Evolutionary conservation across 2,329 filamentous ascomycete genomes (phyloP).

Genomic region (Paecilomyces sp.): DNA sequence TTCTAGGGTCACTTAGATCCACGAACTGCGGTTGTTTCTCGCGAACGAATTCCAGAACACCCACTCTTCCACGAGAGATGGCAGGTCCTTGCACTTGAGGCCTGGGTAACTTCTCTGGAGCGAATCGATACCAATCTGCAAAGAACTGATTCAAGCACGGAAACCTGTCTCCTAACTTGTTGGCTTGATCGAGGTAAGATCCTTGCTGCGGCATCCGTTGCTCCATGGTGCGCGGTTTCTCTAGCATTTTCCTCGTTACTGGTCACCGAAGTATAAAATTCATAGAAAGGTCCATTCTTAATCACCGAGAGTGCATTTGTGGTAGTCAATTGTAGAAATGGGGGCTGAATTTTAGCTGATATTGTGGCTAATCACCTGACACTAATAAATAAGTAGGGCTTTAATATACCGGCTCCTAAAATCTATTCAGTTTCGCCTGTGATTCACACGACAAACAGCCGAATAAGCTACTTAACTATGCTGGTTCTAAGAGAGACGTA

Average conservation of each 20-base stretch:
- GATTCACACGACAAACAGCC: no score
- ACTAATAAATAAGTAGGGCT: background rate
- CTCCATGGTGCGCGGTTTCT: no score
- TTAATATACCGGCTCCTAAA: background rate
- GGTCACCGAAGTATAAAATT: background rate
- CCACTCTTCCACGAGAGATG: background rate
- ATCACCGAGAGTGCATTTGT: no score
- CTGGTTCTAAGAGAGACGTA: no score
- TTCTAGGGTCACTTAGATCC: background rate
- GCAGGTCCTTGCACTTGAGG: background rate
- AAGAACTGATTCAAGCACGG: background rate
- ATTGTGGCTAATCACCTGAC: background rate
- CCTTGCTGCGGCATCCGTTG: background rate
- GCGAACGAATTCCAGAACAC: background rate
- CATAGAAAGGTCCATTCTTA: background rate
- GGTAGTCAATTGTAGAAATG: background rate
- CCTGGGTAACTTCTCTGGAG: background rate
- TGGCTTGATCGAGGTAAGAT: background rate
- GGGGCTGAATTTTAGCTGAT: background rate
- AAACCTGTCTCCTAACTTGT: background rate
- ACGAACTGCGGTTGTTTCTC: background rate
- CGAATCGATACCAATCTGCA: background rate
- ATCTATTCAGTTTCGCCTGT: no score
- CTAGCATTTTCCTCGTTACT: background rate
- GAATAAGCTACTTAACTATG: no score